Base-by-base conservation (phyloP, 129 eudicot species). In the Smallanthus sonchifolius region DNA sequence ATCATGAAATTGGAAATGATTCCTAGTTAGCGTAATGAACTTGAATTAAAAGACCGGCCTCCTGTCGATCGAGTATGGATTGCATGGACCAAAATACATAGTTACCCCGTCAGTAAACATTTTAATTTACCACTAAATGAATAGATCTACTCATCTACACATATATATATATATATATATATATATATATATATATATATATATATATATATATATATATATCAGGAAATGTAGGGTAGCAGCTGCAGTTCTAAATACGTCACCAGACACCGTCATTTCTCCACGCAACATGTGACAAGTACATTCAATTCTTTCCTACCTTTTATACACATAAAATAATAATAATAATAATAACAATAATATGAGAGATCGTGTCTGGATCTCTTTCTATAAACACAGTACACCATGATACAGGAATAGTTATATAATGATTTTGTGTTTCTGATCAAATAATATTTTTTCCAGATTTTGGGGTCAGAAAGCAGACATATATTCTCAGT, bases 401-500 rank as follows among this genome's bases (percentile, higher is more conserved):
- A 77, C 81, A 68, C 32, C 51, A 57, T 17, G 69, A 74, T 65
- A 66, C 59, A 66, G 55, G 49, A 39, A 66, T 57, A 39, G 73
- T 38, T 54, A 28, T 38, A 20, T 39, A 28, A 74, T 49, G 81
- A 68, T 42, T 56, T 44, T 69, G 52, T 77, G 69, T 68, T 69
- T 57, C 45, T 49, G 32, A n/a, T 38, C 28, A 44, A 66, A 7
- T 35, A 32, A 77, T 68, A 61, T 77, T 77, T 77, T 77, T 63
- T 59, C 75, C 76, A 77, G 81, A 77, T 77, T 69, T 57, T 77
- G 57, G 52, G 40, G 19, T 69, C 70, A 77, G 75, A 70, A 66
- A 57, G 55, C 39, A 16, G 45, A 49, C 74, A 7, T n/a, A n/a
- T n/a, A n/a, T n/a, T n/a, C n/a, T n/a, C n/a, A n/a, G n/a, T n/a